Base-by-base conservation (phyloP, 306 rosid genomes). In the Dryas octopetala region DNA sequence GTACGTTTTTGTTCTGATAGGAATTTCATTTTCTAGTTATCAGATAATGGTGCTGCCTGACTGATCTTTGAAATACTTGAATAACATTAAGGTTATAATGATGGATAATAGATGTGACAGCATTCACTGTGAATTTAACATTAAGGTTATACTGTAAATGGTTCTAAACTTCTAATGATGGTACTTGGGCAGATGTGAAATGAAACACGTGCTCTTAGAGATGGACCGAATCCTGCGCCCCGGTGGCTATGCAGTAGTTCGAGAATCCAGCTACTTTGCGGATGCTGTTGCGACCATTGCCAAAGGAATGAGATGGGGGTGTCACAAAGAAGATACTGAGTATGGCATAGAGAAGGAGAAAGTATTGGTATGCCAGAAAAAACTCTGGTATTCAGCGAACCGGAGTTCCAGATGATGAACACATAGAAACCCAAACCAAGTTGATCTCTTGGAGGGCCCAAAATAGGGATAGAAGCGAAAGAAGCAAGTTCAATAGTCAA, bases 181-280 rank as follows among this genome's bases (percentile, higher is more conserved):
- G 13, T 73, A 73, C 57, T 70, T 70, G 59, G 45, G 73, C 88
- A 96, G 99, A 74, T 96, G 99, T 76, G 98, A 92, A 38, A 90
- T 92, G 98, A 92, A 96, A 86, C 84, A 73, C 63, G 90, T 92
- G 82, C 81, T 96, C 73, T 68, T 96, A 80, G 99, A 96, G 85
- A 96, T 96, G 99, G 99, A 96, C 86, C 76, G 99, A 60, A 86
- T 96, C 62, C 77, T 96, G 38, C 83, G 99, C 38, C 98, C 99
- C 1, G 81, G 64, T 2, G 98, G 98, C 44, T 81, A 88, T 17
- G 92, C 86, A 16, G 82, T 96, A 62, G 83, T 96, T 54, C 83
- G 99, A 47, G 99, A 96, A 80, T 85, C 97, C 0, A 84, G 79
- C 78, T 92, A 90, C 80, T 96, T 85, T 11, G 92, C 75, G 52